Evolutionary conservation across 768 basidiomycete species (phyloP).

Genomic region (Pleurotus ostreatus): DNA sequence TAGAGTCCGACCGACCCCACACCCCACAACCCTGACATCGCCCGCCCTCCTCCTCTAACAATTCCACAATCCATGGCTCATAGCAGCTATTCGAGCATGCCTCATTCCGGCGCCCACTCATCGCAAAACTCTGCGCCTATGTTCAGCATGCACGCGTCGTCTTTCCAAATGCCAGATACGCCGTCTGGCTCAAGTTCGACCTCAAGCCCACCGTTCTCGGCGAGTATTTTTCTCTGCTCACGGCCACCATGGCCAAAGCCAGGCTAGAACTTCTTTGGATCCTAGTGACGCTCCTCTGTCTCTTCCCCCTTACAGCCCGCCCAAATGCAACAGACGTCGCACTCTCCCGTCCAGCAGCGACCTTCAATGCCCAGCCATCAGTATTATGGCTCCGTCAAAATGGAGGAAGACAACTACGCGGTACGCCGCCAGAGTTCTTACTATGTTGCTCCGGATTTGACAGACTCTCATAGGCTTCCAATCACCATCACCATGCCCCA

Average conservation of each 20-base stretch:
- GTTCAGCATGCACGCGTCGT: conserved; percentile 50
- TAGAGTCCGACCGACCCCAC: conserved; percentile 46
- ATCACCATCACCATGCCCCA: conserved; percentile 31
- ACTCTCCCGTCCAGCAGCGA: conserved; percentile 47
- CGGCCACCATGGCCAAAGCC: conserved; percentile 17
- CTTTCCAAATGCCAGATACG: conserved; percentile 67
- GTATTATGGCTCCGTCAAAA: conserved; percentile 54
- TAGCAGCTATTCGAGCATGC: not conserved
- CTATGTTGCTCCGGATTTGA: not conserved
- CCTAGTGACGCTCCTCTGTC: conserved; percentile 48
- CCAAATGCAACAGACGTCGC: conserved; percentile 58
- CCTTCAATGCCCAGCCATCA: conserved; percentile 36
- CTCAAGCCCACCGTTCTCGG: conserved; percentile 83
- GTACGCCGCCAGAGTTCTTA: conserved; percentile 28
- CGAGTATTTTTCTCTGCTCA: conserved; percentile 56
- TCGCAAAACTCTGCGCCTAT: conserved; percentile 39
- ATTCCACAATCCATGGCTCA: conserved; percentile 57
- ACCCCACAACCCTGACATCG: conserved; percentile 32
- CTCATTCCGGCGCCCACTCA: conserved; percentile 37
- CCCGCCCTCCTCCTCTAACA: conserved; percentile 55
- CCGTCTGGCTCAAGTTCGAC: conserved; percentile 71
- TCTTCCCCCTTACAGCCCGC: conserved; percentile 55
- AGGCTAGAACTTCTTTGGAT: conserved; percentile 41
- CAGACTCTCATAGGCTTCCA: conserved; percentile 18
- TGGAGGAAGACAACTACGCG: conserved; percentile 62